phyloP scores from a whole-genome alignment of 192 early-diverging fungal species.

The Coemansia sp. region DNA sequence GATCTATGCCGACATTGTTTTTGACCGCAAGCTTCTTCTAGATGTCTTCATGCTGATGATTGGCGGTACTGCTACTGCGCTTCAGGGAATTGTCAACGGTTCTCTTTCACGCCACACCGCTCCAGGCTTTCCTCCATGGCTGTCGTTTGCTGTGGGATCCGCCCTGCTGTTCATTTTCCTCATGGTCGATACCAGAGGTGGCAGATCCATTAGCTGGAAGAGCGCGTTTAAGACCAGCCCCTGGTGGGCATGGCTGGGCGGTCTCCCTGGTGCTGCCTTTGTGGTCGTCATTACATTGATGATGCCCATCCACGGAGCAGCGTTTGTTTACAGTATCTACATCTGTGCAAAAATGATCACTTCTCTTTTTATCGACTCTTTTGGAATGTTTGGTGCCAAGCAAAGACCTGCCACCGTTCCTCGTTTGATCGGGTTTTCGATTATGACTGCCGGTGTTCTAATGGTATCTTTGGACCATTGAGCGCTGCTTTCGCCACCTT shows the following conservation, averaged over 20 bases:
- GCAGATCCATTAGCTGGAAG: conserved; percentile 29
- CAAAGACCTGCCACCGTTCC: conserved; percentile 25
- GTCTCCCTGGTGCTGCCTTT: conserved; percentile 24
- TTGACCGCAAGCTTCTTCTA: conserved; percentile 26
- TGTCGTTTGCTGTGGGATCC: conserved; percentile 25
- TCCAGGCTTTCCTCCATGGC: conserved; percentile 31
- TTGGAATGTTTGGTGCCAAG: conserved; percentile 30
- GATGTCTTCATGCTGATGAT: conserved; percentile 22
- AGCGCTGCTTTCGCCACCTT: not conserved
- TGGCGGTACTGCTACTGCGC: conserved; percentile 16
- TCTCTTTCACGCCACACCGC: conserved; percentile 18
- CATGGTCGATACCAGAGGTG: conserved; percentile 30
- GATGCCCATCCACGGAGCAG: conserved; percentile 25
- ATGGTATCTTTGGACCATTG: conserved; percentile 28
- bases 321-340: conserved; percentile 25
- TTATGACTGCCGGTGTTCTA: conserved; percentile 25
- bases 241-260: conserved; percentile 34
- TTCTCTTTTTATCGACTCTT: conserved; percentile 23
- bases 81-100: conserved; percentile 33
- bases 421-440: conserved; percentile 16
- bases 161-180: conserved; percentile 24
- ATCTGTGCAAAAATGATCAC: conserved; percentile 29
- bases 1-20: conserved; percentile 22
- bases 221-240: conserved; percentile 22
- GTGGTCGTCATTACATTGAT: conserved; percentile 32